Base-by-base conservation (phyloP, 495 filamentous ascomycete genomes). In the Talaromyces nanjingensis region DNA sequence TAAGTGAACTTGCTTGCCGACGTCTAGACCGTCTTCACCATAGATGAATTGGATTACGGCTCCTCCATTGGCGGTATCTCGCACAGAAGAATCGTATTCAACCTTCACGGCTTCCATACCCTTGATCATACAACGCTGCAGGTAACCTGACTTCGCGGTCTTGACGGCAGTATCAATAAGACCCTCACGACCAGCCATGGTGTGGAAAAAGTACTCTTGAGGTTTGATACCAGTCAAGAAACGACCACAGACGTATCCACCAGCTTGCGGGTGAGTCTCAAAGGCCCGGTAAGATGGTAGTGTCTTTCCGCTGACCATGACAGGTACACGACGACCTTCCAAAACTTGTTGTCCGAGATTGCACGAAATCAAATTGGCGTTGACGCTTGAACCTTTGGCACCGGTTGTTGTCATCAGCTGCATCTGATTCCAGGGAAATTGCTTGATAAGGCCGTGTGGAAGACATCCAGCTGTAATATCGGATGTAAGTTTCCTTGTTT, bases 131-230 rank as follows among this genome's bases (percentile, higher is more conserved):
- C 96, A 99, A 73, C 96, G 89, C 73, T 99, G 96, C 65, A 99
- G 77, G 71, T 99, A 99, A 69, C 96, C 96, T 42, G 93, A 97
- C 67, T 93, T 85, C 42, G 92, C 93, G 4, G 96, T 99, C 79
- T 99, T 99, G 68, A 99, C 96, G 63, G 96, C 96, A 47, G 96
- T 99, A 84, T 99, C 96, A 76, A 99, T 98, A 68, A 99, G 80
- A 80, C 96, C 96, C 80, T 99, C 96, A 76, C 96, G 86, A 72
- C 96, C 96, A 68, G 93, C 93, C 96, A 99, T 99, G 71, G 93
- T 91, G 85, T 99, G 96, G 84, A 99, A 99, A 76, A 91, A 99
- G 74, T 96, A 98, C 73, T 98, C 96, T 72, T 99, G 96, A 27
- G 96, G 96, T 63, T 93, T 87, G 63, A 99, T 90, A 62, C 96